Evolutionary conservation across 768 basidiomycete genomes (phyloP), one percentile per base, ranked within the genome.

Genomic region (Suillus luteus): DNA sequence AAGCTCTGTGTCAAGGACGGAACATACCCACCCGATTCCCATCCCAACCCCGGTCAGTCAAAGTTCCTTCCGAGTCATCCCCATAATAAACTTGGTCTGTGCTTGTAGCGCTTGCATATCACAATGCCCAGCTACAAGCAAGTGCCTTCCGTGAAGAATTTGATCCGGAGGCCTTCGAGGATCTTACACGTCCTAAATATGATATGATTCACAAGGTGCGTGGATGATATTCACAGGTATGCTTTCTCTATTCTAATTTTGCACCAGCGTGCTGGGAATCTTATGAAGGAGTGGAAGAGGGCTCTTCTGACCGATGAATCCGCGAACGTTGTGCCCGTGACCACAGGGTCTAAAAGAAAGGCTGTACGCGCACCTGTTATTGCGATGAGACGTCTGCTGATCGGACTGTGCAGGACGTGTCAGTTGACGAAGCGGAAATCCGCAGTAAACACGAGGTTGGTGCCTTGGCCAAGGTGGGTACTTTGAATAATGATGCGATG

Each of bases 71-170:
- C 2, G 12, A 24, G 62, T 61, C 46, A n/a, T 52, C 40, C 10
- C 49, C 9, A 31, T 41, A 27, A 27, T 40, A 22, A 57, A 19
- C 43, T 41, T 63, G 51, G 43, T 58, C 62, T 14, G 37, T 19
- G 55, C 37, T 62, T 68, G 48, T 68, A 94, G 93, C 92, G 5
- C 83, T 98, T 60, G 89, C 89, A 14, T 94, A 86, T 68, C 93
- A 96, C 72, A 95, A 96, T 74, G 91, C 87, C 22, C 92, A 96
- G 70, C 83, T 99, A 9, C 89, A 97, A 76, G 93, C 96, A 9
- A 88, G 87, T 61, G 97, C 97, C 0, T 96, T 99, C 77, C 87
- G 92, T 59, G 93, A 97, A 71, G 87, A 95, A 64, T 97, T 89
- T 66, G 88, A 96, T 72, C 80, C 83, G 1, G 85, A 87, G 62